Base-by-base conservation (phyloP, 495 filamentous ascomycete genomes). In the Penicillium daleae region DNA sequence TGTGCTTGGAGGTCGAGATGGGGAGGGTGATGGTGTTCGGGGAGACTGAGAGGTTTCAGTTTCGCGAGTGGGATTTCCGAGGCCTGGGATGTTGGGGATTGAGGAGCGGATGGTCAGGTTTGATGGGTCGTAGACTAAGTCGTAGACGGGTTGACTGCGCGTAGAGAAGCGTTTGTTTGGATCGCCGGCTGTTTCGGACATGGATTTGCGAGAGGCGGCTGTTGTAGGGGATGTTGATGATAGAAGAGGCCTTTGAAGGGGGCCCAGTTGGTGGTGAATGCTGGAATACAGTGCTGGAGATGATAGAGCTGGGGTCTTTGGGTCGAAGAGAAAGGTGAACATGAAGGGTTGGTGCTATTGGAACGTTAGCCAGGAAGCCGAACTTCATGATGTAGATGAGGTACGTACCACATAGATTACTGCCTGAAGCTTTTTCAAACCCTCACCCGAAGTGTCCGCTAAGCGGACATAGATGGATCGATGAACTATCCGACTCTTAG, bases 81-180 rank as follows among this genome's bases (percentile, higher is more conserved):
- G 86, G 22, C 87, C 83, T 6, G 94, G 95, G 61, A 99, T 97
- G 67, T 93, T 96, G 29, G 94, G 95, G 52, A 99, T 89, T 4
- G 89, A 93, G 29, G 90, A 90, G 65, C 91, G 90, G 15, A 96
- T 79, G 0, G 89, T 93, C 40, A 95, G 75, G 6, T 87, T 85
- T 44, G 79, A 75, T 0, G 92, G 89, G 68, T 99, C 95, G 78
- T 89, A 97, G 63, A 97, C 83, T 4, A 98, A 82, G 72, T 97
- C 91, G 74, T 90, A 92, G 33, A 97, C 89, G 27, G 87, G 74
- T 71, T 85, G 67, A 56, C 60, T 64, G 29, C 63, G 71, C 29
- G 64, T 31, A 7, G 67, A 64, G 65, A 70, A 74, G 13, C 65
- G 69, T 56, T 65, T 70, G 56, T 56, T 76, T 42, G 68, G 59